Evolutionary conservation across 2,329 filamentous ascomycete genomes (phyloP).

Genomic region (Byssothecium circinans): DNA sequence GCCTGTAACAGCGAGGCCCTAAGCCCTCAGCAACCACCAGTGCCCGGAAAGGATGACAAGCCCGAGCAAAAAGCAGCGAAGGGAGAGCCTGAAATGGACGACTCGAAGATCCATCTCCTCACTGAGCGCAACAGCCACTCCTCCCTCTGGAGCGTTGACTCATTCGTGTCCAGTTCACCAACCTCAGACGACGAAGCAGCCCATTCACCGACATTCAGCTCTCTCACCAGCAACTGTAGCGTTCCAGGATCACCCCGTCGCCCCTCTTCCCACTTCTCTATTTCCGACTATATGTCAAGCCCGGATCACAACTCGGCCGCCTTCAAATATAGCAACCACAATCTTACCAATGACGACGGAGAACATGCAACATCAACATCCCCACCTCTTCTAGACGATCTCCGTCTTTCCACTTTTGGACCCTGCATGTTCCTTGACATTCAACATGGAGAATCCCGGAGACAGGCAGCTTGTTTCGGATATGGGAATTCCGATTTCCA

Average conservation of each 20-base stretch:
- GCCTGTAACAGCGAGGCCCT: slow-evolving; percentile 18
- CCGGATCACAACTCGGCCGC: too few species aligned
- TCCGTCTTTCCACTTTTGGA: slow-evolving; percentile 33
- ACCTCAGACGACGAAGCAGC: slow-evolving; percentile 30
- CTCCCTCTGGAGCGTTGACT: slow-evolving; percentile 37
- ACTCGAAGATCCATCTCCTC: slow-evolving; percentile 11
- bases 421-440: slow-evolving; percentile 34
- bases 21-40: slow-evolving; percentile 12
- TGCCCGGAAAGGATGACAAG: slow-evolving; percentile 5
- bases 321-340: too few species aligned
- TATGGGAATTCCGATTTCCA: slow-evolving; percentile 27
- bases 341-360: too few species aligned
- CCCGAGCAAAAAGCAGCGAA: too few species aligned
- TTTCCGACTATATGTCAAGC: too few species aligned
- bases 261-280: slow-evolving; percentile 23
- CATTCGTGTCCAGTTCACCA: slow-evolving; percentile 24
- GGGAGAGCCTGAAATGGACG: too few species aligned
- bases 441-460: slow-evolving; percentile 23
- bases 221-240: slow-evolving; percentile 34
- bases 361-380: slow-evolving; percentile 1
- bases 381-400: slow-evolving; percentile 26
- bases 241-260: slow-evolving; percentile 24
- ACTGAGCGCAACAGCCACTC: slow-evolving; percentile 35
- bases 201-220: slow-evolving; percentile 38
- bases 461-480: slow-evolving; percentile 37